Base-by-base conservation (phyloP, 352 stramenopile species). In the Phytophthora macrochlamydospora region DNA sequence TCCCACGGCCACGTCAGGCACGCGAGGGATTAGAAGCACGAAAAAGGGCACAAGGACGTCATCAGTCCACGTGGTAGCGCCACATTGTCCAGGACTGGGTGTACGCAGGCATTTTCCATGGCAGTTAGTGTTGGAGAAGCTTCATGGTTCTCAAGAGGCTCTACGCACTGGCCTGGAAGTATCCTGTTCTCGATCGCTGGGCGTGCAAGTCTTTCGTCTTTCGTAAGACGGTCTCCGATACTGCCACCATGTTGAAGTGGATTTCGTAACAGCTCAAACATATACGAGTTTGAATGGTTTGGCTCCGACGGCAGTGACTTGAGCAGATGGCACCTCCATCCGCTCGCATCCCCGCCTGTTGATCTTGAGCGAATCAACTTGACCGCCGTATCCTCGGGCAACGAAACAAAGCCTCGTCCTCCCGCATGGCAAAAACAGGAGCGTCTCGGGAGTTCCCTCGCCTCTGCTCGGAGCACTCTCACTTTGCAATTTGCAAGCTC, bases 401-500 rank as follows among this genome's bases (percentile, higher is more conserved):
- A 24, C 18, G 18, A 24, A 24, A 24, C 18, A 24, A 24, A 0
- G 14, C 40, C 4, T 13, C 3, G 12, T 13, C 9, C 18, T 24
- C 40, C 14, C 9, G 18, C 18, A 24, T 49, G 43, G 12, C 43
- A 49, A 28, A 49, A 49, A 49, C 43, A n/a, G 35, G 43, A 49
- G 43, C 43, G 43, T 33, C 28, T n/a, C 35, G 14, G 4, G 29
- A 12, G 35, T 49, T 29, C 14, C 8, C 18, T 49, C 43, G 14
- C 43, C 7, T 28, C 43, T 29, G 14, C 43, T 29, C 29, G 2
- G 35, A 40, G 18, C 4, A 46, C 38, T 48, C 63, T 58, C 57
- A 65, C 49, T 65, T 58, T 65, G 38, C 38, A 53, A 50, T 58
- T 61, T 40, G 50, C 56, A 59, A 62, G n/a, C 44, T 63, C 42